phyloP scores from a whole-genome alignment of 106 monocot species.

The Dactylorhiza incarnata region DNA sequence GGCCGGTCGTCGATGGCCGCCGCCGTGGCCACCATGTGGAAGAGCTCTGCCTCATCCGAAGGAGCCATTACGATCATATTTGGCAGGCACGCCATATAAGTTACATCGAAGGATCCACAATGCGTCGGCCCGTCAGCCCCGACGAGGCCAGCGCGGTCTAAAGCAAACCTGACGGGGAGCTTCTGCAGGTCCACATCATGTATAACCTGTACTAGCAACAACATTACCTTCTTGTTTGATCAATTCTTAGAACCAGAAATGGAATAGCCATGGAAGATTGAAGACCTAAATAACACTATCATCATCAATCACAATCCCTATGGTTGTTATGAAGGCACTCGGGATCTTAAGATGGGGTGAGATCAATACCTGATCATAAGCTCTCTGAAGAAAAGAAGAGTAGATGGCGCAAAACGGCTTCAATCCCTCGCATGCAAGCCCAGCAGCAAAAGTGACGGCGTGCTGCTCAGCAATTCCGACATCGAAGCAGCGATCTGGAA shows the following conservation, averaged over 20 bases:
- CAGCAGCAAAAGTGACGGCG: conserved; percentile 96
- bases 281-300: background rate
- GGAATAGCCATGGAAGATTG: background rate
- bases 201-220: conserved; percentile 46
- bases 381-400: conserved; percentile 87
- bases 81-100: conserved; percentile 92
- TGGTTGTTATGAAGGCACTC: background rate
- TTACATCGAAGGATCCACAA: conserved; percentile 83
- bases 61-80: conserved; percentile 99
- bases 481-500: conserved; percentile 80
- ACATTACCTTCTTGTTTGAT: background rate
- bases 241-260: background rate
- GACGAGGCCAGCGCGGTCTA: conserved; percentile 91
- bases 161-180: conserved; percentile 87
- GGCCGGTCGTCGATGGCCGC: conserved; percentile 80
- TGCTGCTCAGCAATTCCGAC: conserved; percentile 97
- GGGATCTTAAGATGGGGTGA: background rate
- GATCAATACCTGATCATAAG: conserved; percentile 70
- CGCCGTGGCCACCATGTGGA: conserved; percentile 97
- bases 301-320: background rate
- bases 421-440: conserved; percentile 83
- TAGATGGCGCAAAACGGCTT: conserved; percentile 95
- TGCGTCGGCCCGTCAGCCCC: conserved; percentile 97
- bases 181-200: conserved; percentile 97
- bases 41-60: conserved; percentile 86